Evolutionary conservation across 164 flowering plant species (phyloP).

Genomic region (Umbilicus rupestris): DNA sequence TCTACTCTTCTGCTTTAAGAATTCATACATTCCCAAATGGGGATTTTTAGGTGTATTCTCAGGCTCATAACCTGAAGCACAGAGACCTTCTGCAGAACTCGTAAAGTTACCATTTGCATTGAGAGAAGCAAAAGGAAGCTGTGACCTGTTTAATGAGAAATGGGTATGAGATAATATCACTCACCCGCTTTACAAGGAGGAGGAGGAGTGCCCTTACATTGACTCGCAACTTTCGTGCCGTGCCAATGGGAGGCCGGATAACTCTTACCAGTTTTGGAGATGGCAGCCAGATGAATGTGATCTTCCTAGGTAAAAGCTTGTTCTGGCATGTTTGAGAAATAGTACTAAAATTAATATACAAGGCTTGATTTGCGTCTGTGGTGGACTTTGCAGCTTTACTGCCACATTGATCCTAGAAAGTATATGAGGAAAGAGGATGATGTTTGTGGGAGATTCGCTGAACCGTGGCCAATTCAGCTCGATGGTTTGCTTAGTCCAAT

Average conservation of each 20-base stretch:
- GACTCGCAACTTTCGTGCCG: slow-evolving; percentile 81
- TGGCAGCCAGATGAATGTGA: slow-evolving; percentile 81
- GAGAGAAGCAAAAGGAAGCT: background rate
- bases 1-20: too few species aligned
- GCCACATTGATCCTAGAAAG: slow-evolving; percentile 75
- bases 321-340: too few species aligned
- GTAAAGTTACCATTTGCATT: slow-evolving; percentile 1
- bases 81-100: too few species aligned
- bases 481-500: slow-evolving; percentile 74
- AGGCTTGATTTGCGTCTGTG: too few species aligned
- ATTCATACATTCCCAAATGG: too few species aligned
- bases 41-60: too few species aligned
- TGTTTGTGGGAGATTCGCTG: slow-evolving; percentile 82
- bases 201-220: slow-evolving; percentile 76
- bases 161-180: slow-evolving; percentile 64
- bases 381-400: slow-evolving; percentile 49
- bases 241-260: slow-evolving; percentile 77
- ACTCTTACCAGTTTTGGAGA: slow-evolving; percentile 59
- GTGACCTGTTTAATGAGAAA: slow-evolving; percentile 38
- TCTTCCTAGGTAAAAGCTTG: slow-evolving; percentile 43
- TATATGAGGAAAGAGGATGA: slow-evolving; percentile 76
- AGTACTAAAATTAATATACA: too few species aligned
- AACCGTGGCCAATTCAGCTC: slow-evolving; percentile 82
- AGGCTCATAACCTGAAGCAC: too few species aligned
- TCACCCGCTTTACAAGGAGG: slow-evolving; percentile 63